phyloP scores from a whole-genome alignment of 495 filamentous ascomycete species.

The Penicillium goetzii region DNA sequence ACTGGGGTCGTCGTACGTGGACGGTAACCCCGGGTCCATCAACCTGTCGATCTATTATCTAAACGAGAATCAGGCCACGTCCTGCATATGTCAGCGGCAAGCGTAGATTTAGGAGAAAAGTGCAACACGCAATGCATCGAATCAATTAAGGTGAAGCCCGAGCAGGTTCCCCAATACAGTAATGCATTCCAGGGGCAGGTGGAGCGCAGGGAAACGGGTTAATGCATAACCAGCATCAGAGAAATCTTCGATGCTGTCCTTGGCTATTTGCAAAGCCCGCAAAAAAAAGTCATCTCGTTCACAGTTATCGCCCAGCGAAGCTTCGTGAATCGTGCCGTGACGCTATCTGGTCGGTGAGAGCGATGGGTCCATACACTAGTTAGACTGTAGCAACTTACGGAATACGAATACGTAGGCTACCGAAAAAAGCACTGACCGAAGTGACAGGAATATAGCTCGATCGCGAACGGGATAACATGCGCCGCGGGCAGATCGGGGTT shows the following conservation, averaged over 20 bases:
- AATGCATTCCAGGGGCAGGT: neutral
- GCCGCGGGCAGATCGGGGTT: conserved; percentile 13
- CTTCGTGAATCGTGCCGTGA: neutral
- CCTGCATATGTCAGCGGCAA: neutral
- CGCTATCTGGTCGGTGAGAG: neutral
- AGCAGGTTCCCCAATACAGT: neutral
- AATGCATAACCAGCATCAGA: neutral
- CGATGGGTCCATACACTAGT: neutral
- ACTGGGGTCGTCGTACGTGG: conserved; percentile 12
- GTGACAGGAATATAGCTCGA: conserved; percentile 6
- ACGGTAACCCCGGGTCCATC: neutral
- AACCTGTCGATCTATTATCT: conserved; percentile 15
- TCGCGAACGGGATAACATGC: conserved; percentile 10
- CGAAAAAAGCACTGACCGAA: conserved; percentile 6
- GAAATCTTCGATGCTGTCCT: neutral
- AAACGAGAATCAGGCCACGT: conserved; percentile 1
- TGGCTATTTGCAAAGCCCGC: neutral
- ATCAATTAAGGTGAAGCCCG: neutral
- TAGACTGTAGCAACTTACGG: neutral
- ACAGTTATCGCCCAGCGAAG: neutral
- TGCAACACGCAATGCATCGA: neutral
- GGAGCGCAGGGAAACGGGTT: neutral
- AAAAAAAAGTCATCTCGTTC: neutral
- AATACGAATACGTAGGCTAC: neutral
- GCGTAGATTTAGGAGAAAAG: neutral